A percentile compares a stretch with the other conserved stretches of the same genome.
phyloP scores from a whole-genome alignment of 306 rosid species.

The Nissolia schottii region DNA sequence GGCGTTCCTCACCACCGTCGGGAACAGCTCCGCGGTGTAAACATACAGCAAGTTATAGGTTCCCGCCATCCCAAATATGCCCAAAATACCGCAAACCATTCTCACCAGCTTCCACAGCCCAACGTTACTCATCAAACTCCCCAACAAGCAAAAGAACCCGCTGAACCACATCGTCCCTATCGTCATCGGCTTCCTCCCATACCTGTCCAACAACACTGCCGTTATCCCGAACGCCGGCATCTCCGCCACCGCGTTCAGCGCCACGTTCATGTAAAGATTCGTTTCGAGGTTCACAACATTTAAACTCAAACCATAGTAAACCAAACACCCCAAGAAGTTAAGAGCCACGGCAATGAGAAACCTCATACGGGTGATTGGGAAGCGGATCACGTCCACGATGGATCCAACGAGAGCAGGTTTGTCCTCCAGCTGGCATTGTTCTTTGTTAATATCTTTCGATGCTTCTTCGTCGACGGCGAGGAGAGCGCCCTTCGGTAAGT shows the following conservation, averaged over 20 bases:
- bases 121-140: slow-evolving; percentile 32
- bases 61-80: slow-evolving; percentile 93
- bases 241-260: slow-evolving; percentile 69
- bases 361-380: slow-evolving; percentile 53
- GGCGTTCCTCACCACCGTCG: slow-evolving; percentile 84
- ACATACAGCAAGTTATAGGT: slow-evolving; percentile 76
- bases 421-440: not conserved
- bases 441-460: not conserved
- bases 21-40: slow-evolving; percentile 75
- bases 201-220: slow-evolving; percentile 54
- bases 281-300: slow-evolving; percentile 66
- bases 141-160: slow-evolving; percentile 58
- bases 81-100: slow-evolving; percentile 68
- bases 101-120: slow-evolving; percentile 54
- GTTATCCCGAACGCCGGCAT: slow-evolving; percentile 82
- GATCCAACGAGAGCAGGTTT: slow-evolving; percentile 51
- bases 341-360: slow-evolving; percentile 53
- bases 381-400: slow-evolving; percentile 54
- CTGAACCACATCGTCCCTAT: slow-evolving; percentile 83
- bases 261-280: slow-evolving; percentile 61
- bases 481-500: slow-evolving; percentile 47
- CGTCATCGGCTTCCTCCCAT: slow-evolving; percentile 54
- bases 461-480: slow-evolving; percentile 61
- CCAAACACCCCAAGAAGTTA: slow-evolving; percentile 57
- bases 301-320: slow-evolving; percentile 75